phyloP scores from a whole-genome alignment of 148 eudicot genomes.

The Persicaria maculosa region DNA sequence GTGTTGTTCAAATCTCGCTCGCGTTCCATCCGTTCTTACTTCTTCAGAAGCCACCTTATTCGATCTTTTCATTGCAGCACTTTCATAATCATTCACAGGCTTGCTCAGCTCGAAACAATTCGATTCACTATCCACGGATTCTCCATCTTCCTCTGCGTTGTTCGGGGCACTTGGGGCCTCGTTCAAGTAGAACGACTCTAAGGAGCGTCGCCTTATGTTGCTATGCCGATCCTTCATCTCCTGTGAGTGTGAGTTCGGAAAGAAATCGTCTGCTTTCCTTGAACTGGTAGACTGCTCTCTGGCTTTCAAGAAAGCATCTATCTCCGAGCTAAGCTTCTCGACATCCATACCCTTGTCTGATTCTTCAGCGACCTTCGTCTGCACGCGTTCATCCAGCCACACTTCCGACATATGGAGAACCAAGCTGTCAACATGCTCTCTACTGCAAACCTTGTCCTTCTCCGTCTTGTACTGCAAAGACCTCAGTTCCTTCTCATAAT shows the following conservation, averaged over 20 bases:
- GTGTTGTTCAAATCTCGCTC: slow-evolving; percentile 35
- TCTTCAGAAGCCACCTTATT: slow-evolving; percentile 19
- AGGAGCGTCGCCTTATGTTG: slow-evolving; percentile 33
- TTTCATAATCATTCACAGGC: slow-evolving; percentile 20
- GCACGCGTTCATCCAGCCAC: slow-evolving; percentile 86
- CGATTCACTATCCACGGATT: slow-evolving; percentile 33
- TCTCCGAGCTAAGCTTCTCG: slow-evolving; percentile 67
- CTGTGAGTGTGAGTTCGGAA: slow-evolving; percentile 14
- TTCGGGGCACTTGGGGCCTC: slow-evolving; percentile 59
- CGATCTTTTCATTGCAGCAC: slow-evolving; percentile 15
- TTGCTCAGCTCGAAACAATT: slow-evolving; percentile 41
- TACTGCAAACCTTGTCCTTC: slow-evolving; percentile 28
- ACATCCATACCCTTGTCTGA: slow-evolving; percentile 29
- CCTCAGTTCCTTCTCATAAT: slow-evolving; percentile 69
- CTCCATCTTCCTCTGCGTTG: slow-evolving; percentile 38
- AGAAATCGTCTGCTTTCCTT: slow-evolving; percentile 12
- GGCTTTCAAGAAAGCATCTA: slow-evolving; percentile 61
- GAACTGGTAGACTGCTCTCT: slow-evolving; percentile 26
- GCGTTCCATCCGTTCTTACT: slow-evolving; percentile 22
- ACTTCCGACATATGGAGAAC: slow-evolving; percentile 79
- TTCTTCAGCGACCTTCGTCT: slow-evolving; percentile 43
- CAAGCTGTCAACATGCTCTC: slow-evolving; percentile 47
- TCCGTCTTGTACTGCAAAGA: slow-evolving; percentile 37
- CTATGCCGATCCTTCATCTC: slow-evolving; percentile 28
- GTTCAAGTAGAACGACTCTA: slow-evolving; percentile 61